Conservation (phyloP, 2,329 filamentous ascomycete species). For the Arthrocladium fulminans region DNA sequence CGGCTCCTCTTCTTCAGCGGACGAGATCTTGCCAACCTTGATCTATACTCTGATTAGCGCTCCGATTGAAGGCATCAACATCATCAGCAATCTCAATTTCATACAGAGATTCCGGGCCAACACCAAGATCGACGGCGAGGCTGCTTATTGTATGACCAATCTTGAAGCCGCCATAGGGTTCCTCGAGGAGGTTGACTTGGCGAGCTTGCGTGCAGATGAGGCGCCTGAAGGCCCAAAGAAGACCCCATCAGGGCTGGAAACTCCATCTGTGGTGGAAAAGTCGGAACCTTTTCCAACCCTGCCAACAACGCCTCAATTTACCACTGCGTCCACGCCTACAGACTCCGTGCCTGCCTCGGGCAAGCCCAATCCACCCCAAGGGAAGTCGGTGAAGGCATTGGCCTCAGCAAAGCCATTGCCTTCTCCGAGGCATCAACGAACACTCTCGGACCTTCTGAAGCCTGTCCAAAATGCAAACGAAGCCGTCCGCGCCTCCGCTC, state of each 20-base stretch:
- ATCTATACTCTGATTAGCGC: conserved; percentile 94
- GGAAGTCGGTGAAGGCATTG: conserved; percentile 20
- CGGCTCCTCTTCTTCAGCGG: conserved; percentile 73
- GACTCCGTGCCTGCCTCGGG: conserved; percentile 25
- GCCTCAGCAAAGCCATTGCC: conserved; percentile 18
- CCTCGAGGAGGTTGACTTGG: conserved; percentile 86
- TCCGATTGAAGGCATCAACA: conserved; percentile 72
- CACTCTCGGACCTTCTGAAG: conserved; percentile 78
- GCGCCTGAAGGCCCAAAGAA: conserved; percentile 59
- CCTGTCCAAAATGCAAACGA: conserved; percentile 75
- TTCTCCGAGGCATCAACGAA: conserved; percentile 54
- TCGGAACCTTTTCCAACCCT: conserved; percentile 17
- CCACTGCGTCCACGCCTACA: conserved; percentile 25
- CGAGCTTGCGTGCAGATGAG: conserved; percentile 76
- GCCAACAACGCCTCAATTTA: conserved; percentile 15
- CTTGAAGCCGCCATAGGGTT: conserved; percentile 92
- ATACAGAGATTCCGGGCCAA: conserved; percentile 85
- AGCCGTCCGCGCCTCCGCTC: conserved; percentile 75
- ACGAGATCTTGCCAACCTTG: conserved; percentile 92
- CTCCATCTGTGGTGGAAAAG: conserved; percentile 28
- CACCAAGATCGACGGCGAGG: conserved; percentile 80
- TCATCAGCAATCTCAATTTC: conserved; percentile 90
- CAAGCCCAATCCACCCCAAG: conserved; percentile 22
- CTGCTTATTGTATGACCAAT: conserved; percentile 92
- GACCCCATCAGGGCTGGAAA: conserved; percentile 35